phyloP scores from a whole-genome alignment of 495 filamentous ascomycete genomes.

The Daldinia loculata region DNA sequence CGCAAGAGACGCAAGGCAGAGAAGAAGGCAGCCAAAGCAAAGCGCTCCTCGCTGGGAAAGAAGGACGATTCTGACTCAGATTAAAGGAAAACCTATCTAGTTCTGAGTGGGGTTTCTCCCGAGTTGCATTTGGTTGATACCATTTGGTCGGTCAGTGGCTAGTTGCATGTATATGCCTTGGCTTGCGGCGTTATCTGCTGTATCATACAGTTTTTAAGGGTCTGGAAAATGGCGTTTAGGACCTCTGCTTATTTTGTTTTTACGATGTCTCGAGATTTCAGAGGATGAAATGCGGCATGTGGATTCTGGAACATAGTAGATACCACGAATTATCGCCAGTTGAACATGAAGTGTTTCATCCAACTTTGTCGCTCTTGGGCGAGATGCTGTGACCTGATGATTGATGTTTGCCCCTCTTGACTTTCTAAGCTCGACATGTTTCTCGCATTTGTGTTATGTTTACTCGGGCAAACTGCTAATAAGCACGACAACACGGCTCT shows the following conservation, averaged over 20 bases:
- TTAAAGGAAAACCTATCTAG: conserved; percentile 15
- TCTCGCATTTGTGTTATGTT: background rate
- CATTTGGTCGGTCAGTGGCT: conserved; percentile 37
- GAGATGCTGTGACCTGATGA: background rate
- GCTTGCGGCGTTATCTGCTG: conserved; percentile 38
- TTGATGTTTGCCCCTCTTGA: background rate
- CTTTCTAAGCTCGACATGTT: background rate
- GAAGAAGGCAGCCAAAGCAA: conserved; percentile 74
- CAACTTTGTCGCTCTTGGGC: background rate
- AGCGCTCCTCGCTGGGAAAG: conserved; percentile 47
- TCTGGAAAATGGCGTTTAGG: conserved; percentile 40
- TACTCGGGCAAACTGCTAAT: background rate
- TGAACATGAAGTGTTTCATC: conserved; percentile 17
- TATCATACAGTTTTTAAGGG: conserved; percentile 38
- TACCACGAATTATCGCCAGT: conserved; percentile 23
- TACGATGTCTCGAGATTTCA: conserved; percentile 9
- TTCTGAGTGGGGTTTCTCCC: conserved; percentile 17
- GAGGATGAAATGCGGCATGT: conserved; percentile 10
- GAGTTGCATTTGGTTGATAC: conserved; percentile 44
- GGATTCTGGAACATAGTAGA: conserved; percentile 18
- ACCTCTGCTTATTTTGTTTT: conserved; percentile 19
- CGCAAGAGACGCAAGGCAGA: conserved; percentile 77
- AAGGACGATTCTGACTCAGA: conserved; percentile 48
- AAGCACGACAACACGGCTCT: background rate
- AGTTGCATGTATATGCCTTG: conserved; percentile 36